Evolutionary conservation across 2,329 filamentous ascomycete species (phyloP).

Genomic region (Beauveria asiatica): DNA sequence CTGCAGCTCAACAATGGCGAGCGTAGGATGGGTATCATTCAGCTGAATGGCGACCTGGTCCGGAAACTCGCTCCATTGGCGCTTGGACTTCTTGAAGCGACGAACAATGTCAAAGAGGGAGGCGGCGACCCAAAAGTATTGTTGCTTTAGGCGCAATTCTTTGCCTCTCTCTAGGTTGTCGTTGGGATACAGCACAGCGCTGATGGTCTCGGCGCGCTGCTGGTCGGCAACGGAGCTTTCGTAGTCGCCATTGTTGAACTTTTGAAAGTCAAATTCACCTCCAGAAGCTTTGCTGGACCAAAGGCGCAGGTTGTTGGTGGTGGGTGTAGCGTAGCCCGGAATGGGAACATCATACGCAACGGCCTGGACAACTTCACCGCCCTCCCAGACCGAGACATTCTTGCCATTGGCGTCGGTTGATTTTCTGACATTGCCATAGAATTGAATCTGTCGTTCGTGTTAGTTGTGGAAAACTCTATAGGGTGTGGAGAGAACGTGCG

Average conservation of each 20-base stretch:
- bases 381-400: slow-evolving; percentile 71
- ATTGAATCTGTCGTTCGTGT: slow-evolving; percentile 62
- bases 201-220: slow-evolving; percentile 98
- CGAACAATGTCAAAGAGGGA: slow-evolving; percentile 94
- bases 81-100: slow-evolving; percentile 94
- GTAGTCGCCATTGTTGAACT: slow-evolving; percentile 97
- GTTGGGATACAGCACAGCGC: slow-evolving; percentile 92
- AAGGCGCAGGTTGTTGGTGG: slow-evolving; percentile 91
- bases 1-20: slow-evolving; percentile 92
- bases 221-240: slow-evolving; percentile 97
- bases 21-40: slow-evolving; percentile 94
- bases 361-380: slow-evolving; percentile 84
- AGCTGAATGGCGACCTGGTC: slow-evolving; percentile 96
- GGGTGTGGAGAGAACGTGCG: slow-evolving; percentile 32
- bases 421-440: slow-evolving; percentile 80
- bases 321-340: slow-evolving; percentile 79
- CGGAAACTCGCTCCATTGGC: slow-evolving; percentile 83
- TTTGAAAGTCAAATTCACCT: slow-evolving; percentile 98
- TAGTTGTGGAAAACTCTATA: neutral
- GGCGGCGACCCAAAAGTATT: slow-evolving; percentile 99
- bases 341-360: slow-evolving; percentile 91
- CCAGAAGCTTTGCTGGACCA: slow-evolving; percentile 98
- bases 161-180: slow-evolving; percentile 95
- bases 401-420: slow-evolving; percentile 69
- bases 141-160: slow-evolving; percentile 94